Base-by-base conservation (phyloP, 2,329 filamentous ascomycete species). In the Paecilomyces dactylethromorphus region DNA sequence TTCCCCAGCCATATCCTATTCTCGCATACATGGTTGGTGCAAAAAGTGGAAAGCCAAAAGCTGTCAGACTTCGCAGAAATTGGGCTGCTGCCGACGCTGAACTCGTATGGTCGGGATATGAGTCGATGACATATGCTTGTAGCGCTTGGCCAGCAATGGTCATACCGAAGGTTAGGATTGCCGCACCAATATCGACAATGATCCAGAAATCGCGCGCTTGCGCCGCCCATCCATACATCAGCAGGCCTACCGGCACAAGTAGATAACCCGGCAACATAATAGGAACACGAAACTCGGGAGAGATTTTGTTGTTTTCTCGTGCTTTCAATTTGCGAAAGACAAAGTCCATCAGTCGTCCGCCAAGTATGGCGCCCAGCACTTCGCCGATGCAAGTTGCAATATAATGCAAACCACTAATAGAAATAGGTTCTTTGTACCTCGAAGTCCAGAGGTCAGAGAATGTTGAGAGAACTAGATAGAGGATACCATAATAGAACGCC, bases 241-340 rank as follows among this genome's bases (percentile, higher is more conserved):
- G 79, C 7, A 84, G 68, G 0, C 80, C 78, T 0, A 76, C 60
- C 0, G 82, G 81, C 0, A 81, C 73, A 0, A 85, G 57, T 0
- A 84, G 51, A 0, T 76, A 78, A 0, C 79, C 81, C 0, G 78
- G 74, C 4, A 86, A 64, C 72, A 82, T 80, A 10, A 84, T 71
- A 0, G 84, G 83, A 0, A 86, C 71, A n/a, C 85, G 81, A 61
- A 80, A 82, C 63, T 88, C 85, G 0, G 85, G 84, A 3, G 8
- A 1, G 8, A 35, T 13, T 3, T 10, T 3, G 15, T 13, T 13
- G 11, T 35, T 35, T 10, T 10, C 32, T 35, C 32, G 11, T 35
- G 11, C 8, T 35, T 35, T 35, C 3, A 35, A 13, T 13, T 13
- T 35, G 8, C 11, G 2, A 11, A 35, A 35, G 32, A 35, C 15